Conservation (phyloP, 129 eudicot genomes). For the Centrapalus pauciflorus region DNA sequence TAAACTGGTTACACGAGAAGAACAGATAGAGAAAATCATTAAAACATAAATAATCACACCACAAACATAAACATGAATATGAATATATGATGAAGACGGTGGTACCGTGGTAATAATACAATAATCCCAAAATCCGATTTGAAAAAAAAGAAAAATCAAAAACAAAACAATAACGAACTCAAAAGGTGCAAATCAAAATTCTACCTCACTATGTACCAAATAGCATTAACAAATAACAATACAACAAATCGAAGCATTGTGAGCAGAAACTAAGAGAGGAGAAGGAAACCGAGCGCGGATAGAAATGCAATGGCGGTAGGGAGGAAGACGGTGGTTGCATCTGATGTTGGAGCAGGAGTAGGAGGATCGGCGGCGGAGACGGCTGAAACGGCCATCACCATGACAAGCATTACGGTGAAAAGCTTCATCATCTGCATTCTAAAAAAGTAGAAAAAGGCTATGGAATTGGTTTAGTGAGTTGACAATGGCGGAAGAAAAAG, state of each 20-base stretch:
- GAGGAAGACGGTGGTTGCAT: not conserved
- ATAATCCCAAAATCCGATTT: not conserved
- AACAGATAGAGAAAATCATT: not conserved
- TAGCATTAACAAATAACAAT: not conserved
- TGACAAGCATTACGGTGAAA: not conserved
- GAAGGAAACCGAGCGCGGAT: not conserved
- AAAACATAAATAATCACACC: not conserved
- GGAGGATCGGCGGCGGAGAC: conserved; percentile 2
- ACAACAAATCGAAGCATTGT: not conserved
- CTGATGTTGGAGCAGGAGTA: not conserved
- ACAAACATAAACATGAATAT: not conserved
- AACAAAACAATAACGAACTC: not conserved
- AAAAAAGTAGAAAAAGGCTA: too few species aligned
- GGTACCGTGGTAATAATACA: too few species aligned
- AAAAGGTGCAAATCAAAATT: not conserved
- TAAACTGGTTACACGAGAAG: not conserved
- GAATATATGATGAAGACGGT: not conserved
- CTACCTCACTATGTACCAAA: conserved; percentile 1
- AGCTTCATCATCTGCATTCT: not conserved
- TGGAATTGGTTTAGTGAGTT: not conserved
- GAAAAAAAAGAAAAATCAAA: not conserved
- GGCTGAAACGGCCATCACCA: not conserved
- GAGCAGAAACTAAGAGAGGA: not conserved
- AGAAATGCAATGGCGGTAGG: not conserved
- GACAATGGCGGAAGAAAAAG: not conserved